Conservation (phyloP, 1,139 yeast species). For the Yamadazyma membranifaciens region DNA sequence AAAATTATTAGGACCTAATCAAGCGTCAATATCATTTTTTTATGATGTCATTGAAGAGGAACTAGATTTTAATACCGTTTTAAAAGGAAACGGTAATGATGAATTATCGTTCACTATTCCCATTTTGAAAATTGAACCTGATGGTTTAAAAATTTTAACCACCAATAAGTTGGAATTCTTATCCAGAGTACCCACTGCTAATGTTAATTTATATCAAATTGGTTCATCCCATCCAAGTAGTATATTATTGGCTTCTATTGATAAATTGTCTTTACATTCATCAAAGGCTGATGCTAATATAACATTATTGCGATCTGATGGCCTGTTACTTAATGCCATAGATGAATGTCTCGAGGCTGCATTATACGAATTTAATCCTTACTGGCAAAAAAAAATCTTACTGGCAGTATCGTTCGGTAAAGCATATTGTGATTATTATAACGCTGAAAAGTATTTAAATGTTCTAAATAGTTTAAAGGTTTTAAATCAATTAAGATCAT, state of each 20-base stretch:
- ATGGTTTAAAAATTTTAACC: conserved; percentile 72
- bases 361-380: conserved; percentile 68
- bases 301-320: conserved; percentile 54
- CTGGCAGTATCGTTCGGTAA: conserved; percentile 89
- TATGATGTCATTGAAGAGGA: conserved; percentile 40
- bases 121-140: conserved; percentile 51
- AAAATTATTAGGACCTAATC: conserved; percentile 70
- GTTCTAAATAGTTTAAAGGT: conserved; percentile 63
- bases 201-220: conserved; percentile 66
- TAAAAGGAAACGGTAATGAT: conserved; percentile 21
- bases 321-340: conserved; percentile 60
- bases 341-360: conserved; percentile 74
- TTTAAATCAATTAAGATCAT: conserved; percentile 63
- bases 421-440: conserved; percentile 48
- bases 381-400: conserved; percentile 76
- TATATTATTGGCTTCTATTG: conserved; percentile 77
- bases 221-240: conserved; percentile 88
- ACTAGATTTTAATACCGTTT: conserved; percentile 30
- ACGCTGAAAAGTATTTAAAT: conserved; percentile 60
- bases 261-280: conserved; percentile 64
- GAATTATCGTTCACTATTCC: conserved; percentile 36
- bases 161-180: conserved; percentile 59
- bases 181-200: conserved; percentile 58
- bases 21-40: conserved; percentile 51
- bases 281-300: conserved; percentile 83